Conservation (phyloP, 768 basidiomycete genomes). For the Termitomyces eurrhizus region DNA sequence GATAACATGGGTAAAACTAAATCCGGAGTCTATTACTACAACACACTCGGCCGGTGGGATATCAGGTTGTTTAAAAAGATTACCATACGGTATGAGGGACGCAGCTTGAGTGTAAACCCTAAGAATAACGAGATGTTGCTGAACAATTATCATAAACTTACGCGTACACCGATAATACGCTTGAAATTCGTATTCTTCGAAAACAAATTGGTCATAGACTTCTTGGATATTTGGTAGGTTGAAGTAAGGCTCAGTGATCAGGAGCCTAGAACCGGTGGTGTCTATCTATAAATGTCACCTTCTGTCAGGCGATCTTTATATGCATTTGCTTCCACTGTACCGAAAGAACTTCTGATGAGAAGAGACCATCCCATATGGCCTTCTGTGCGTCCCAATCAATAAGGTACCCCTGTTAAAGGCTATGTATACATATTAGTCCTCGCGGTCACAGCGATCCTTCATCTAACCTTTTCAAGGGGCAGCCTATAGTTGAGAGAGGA, state of each 20-base stretch:
- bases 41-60: constrained; percentile 68
- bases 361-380: constrained; percentile 88
- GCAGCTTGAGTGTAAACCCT: constrained; percentile 53
- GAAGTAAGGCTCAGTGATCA: constrained; percentile 94
- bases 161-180: constrained; percentile 80
- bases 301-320: constrained; percentile 1
- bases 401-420: constrained; percentile 68
- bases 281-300: constrained; percentile 50
- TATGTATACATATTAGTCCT: constrained; percentile 18
- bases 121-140: constrained; percentile 1
- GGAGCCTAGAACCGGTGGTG: constrained; percentile 65
- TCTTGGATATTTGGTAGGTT: constrained; percentile 91
- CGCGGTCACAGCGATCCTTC: constrained; percentile 8
- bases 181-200: constrained; percentile 93
- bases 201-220: constrained; percentile 91
- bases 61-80: constrained; percentile 52
- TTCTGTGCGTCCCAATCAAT: constrained; percentile 97
- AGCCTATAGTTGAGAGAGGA: constrained; percentile 79
- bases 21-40: constrained; percentile 85
- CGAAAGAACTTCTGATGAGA: constrained; percentile 66
- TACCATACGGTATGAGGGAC: constrained; percentile 70
- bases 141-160: constrained; percentile 35
- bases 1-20: constrained; percentile 91
- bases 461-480: constrained; percentile 81
- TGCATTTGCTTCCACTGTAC: constrained; percentile 32